These are phyloP conservation scores for Hymenoscyphus fructigenus DNA, from an alignment of 2,329 filamentous ascomycete species.

Conservation along the genomic window DNA sequence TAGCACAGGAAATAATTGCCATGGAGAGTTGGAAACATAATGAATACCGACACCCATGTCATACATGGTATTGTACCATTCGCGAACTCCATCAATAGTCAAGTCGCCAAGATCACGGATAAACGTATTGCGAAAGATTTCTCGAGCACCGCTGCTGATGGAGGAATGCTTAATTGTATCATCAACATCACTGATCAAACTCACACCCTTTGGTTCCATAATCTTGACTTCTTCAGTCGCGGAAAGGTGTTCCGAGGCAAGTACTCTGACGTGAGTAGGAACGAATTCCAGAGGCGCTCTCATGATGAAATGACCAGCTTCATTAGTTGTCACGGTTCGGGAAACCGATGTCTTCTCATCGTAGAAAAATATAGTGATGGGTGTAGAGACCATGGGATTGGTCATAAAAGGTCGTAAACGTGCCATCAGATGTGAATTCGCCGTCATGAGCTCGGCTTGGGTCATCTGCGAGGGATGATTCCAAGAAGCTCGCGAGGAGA, in stretches of 20 bases:
- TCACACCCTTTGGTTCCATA: constrained; percentile 77
- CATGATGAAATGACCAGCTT: constrained; percentile 82
- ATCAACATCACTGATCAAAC: constrained; percentile 95
- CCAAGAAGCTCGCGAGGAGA: constrained; percentile 46
- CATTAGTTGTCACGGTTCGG: constrained; percentile 79
- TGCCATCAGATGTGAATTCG: constrained; percentile 86
- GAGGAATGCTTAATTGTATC: constrained; percentile 97
- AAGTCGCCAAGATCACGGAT: constrained; percentile 80
- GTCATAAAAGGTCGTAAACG: constrained; percentile 88
- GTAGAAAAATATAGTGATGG: constrained; percentile 94
- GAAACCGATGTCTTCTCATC: constrained; percentile 81
- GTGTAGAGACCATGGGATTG: constrained; percentile 71
- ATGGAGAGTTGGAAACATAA: constrained; percentile 98
- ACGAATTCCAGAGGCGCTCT: constrained; percentile 83
- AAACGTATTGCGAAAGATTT: constrained; percentile 96
- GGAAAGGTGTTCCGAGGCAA: constrained; percentile 83
- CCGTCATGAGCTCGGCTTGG: constrained; percentile 71
- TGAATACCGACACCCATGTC: constrained; percentile 84
- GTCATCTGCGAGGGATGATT: constrained; percentile 58
- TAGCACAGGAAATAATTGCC: constrained; percentile 92
- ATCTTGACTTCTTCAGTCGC: constrained; percentile 75
- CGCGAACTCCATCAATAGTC: constrained; percentile 79
- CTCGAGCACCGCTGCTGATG: constrained; percentile 80
- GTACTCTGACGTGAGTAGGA: constrained; percentile 82
- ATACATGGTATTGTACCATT: constrained; percentile 82